Evolutionary conservation across 164 flowering plant genomes (phyloP).

Genomic region (Umbellularia californica): DNA sequence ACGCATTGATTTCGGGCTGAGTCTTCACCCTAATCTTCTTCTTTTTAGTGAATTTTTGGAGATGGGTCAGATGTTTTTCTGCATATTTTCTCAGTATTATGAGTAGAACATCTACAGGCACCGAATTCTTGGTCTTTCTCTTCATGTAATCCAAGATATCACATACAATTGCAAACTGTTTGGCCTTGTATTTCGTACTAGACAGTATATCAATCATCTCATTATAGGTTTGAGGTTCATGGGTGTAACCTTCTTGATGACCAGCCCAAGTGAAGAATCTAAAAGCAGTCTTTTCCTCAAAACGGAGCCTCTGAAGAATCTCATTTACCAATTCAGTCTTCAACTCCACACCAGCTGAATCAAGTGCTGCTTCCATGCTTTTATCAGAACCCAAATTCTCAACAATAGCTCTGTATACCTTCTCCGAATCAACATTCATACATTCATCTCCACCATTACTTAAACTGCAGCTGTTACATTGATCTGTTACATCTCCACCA

Average conservation of each 20-base stretch:
- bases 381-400: conserved; percentile 32
- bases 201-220: conserved; percentile 83
- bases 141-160: conserved; percentile 92
- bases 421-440: conserved; percentile 26
- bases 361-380: conserved; percentile 65
- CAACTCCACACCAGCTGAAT: conserved; percentile 32
- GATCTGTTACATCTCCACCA: background rate
- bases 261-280: conserved; percentile 90
- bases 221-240: conserved; percentile 54
- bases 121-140: conserved; percentile 51
- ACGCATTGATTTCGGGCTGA: conserved; percentile 80
- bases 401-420: conserved; percentile 33
- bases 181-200: conserved; percentile 66
- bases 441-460: background rate
- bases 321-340: conserved; percentile 53
- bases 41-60: conserved; percentile 73
- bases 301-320: conserved; percentile 52
- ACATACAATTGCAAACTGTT: conserved; percentile 76
- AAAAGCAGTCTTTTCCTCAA: conserved; percentile 77
- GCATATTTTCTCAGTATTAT: conserved; percentile 60
- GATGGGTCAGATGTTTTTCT: conserved; percentile 59
- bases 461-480: conserved; percentile 2
- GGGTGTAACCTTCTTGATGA: conserved; percentile 54
- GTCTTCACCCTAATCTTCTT: conserved; percentile 74
- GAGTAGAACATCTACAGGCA: conserved; percentile 71